A percentile compares a stretch with the other conserved stretches of the same genome.
Conservation (phyloP, 192 early-diverging fungal species). For the Coemansia sp. region DNA sequence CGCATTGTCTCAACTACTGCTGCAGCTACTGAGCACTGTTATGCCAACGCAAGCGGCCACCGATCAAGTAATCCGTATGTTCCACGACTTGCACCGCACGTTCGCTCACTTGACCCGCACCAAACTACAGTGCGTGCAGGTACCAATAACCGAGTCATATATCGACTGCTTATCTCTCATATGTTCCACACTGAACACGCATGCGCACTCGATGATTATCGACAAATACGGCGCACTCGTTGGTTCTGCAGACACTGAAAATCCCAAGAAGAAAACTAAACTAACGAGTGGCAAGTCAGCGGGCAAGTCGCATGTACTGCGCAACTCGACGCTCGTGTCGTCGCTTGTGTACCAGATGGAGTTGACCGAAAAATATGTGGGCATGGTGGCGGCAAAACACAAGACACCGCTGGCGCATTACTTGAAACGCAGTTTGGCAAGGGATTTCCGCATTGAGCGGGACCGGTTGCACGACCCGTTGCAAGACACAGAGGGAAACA, state of each 20-base stretch:
- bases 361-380: conserved; percentile 71
- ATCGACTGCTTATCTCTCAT: conserved; percentile 27
- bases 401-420: conserved; percentile 73
- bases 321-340: conserved; percentile 74
- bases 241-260: neutral
- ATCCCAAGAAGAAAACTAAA: neutral
- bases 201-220: conserved; percentile 18
- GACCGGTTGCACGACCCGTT: neutral
- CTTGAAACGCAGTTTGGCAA: conserved; percentile 72
- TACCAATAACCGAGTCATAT: conserved; percentile 42
- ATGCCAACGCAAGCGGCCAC: conserved; percentile 7
- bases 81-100: conserved; percentile 32
- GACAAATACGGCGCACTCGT: conserved; percentile 23
- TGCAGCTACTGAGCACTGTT: conserved; percentile 18
- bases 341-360: conserved; percentile 70
- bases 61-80: conserved; percentile 24
- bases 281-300: neutral
- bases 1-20: conserved; percentile 19
- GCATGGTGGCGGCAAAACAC: conserved; percentile 65
- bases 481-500: too few species aligned
- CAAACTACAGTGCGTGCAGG: conserved; percentile 12
- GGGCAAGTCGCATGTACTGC: conserved; percentile 48
- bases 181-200: conserved; percentile 29
- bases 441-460: conserved; percentile 68
- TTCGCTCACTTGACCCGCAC: conserved; percentile 22